A percentile compares a stretch with the other conserved stretches of the same genome.
These are phyloP conservation scores for Vitis rupestris DNA, from an alignment of 164 flowering plant genomes.

Conservation along the genomic window DNA sequence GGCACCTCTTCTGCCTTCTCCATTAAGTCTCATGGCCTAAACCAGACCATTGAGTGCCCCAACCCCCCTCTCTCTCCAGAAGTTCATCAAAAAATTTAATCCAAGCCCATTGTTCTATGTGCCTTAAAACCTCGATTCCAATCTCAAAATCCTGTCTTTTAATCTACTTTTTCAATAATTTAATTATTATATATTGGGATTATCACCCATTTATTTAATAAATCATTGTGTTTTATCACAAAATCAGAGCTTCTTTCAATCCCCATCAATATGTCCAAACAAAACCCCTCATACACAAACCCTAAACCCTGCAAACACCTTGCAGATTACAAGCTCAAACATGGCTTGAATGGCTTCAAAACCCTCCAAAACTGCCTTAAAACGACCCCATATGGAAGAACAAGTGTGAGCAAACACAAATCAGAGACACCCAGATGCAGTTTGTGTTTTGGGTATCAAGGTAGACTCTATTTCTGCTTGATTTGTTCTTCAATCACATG, in stretches of 20 bases:
- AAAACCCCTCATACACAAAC: constrained; percentile 35
- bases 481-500: constrained; percentile 71
- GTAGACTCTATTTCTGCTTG: constrained; percentile 69
- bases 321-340: constrained; percentile 58
- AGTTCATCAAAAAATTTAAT: too few relatives aligned
- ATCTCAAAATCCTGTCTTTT: neutral
- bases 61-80: neutral
- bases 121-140: neutral
- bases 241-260: constrained; percentile 18
- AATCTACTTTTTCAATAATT: neutral
- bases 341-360: constrained; percentile 53
- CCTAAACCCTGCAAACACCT: constrained; percentile 79
- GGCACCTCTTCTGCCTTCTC: neutral
- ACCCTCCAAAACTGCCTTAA: constrained; percentile 48
- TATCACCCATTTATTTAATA: neutral
- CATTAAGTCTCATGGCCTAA: neutral
- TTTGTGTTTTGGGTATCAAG: constrained; percentile 48
- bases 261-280: constrained; percentile 33
- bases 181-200: neutral
- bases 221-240: constrained; percentile 3
- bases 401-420: constrained; percentile 28
- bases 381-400: constrained; percentile 48
- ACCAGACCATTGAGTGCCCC: neutral
- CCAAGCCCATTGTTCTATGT: neutral
- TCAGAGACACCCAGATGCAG: constrained; percentile 59